These are phyloP conservation scores for Chondrostereum purpureum DNA, from an alignment of 1,284 basidiomycete species.

Conservation along the genomic window DNA sequence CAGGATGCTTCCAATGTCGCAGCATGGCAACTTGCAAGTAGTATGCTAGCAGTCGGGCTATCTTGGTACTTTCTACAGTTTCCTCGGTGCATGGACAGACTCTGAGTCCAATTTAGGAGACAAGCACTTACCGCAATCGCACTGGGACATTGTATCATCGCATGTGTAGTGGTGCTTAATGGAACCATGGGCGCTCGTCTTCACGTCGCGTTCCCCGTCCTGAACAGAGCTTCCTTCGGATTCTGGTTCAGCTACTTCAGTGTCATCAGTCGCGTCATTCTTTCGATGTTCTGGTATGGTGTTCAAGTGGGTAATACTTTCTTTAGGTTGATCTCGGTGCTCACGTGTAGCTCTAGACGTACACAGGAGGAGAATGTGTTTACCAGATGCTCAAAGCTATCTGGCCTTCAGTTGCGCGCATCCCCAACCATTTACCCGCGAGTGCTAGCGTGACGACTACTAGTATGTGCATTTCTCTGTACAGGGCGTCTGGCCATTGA, in stretches of 20 bases:
- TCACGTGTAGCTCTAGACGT: slow-evolving; percentile 39
- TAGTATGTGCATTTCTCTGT: slow-evolving; percentile 26
- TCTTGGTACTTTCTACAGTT: slow-evolving; percentile 38
- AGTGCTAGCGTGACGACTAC: slow-evolving; percentile 59
- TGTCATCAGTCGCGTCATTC: slow-evolving; percentile 64
- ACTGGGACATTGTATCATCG: slow-evolving; percentile 38
- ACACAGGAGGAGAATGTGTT: slow-evolving; percentile 54
- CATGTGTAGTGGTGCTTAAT: slow-evolving; percentile 39
- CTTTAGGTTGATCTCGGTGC: background rate
- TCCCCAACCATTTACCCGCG: slow-evolving; percentile 59
- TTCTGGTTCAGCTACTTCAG: slow-evolving; percentile 77
- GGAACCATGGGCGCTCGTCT: slow-evolving; percentile 51
- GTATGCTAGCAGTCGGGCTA: slow-evolving; percentile 60
- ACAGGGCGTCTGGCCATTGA: slow-evolving; percentile 1
- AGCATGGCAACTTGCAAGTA: slow-evolving; percentile 47
- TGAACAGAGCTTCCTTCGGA: slow-evolving; percentile 68
- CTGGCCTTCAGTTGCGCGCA: slow-evolving; percentile 60
- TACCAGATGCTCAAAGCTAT: slow-evolving; percentile 75
- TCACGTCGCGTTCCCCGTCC: slow-evolving; percentile 33
- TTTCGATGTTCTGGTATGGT: slow-evolving; percentile 80
- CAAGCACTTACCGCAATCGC: slow-evolving; percentile 45
- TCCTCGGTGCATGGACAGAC: no score
- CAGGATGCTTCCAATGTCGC: no score
- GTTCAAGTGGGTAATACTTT: slow-evolving; percentile 32
- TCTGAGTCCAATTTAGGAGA: slow-evolving; percentile 30